Evolutionary conservation across 768 basidiomycete species (phyloP), one percentile per base, ranked within the genome.

Genomic region (Suillus occidentalis): DNA sequence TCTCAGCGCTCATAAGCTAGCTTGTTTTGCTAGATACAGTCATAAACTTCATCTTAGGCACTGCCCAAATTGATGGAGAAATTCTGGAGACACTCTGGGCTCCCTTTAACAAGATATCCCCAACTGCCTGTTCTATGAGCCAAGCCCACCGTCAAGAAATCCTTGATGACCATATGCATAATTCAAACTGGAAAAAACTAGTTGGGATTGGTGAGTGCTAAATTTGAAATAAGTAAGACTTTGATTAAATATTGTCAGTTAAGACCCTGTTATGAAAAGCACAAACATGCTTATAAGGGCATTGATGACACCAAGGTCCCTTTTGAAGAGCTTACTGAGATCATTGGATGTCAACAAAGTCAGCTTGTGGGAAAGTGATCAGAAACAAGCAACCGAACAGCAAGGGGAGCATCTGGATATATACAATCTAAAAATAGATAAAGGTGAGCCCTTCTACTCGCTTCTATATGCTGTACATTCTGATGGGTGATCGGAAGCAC

Each of bases 51-150:
- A 70, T 78, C 6, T 42, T 62, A 0, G 77, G 78, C 0, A 66
- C 65, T 2, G 73, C 71, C 0, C 64, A 73, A 7, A 63, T 73
- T 5, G 73, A 75, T 18, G 73, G 77, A 0, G 75, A 78, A 53
- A 73, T 77, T 8, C 39, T 79, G 14, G 77, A 79, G 52, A 73
- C 74, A 0, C 56, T 78, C 0, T 79, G 78, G 77, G 62, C 71
- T 0, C 34, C 63, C 0, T 56, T 76, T 2, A 77, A 79, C 59
- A 43, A 68, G 10, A 66, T 72, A 6, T 71, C 72, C 16, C 31
- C 55, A 6, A 40, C 40, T 0, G 40, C 62, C 2, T n/a, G 10
- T 36, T 53, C 52, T 7, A 57, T 58, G 65, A 63, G 42, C 25
- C 12, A 40, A 1, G 31, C 60, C 6, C 57, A 69, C 39, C 34